Evolutionary conservation across 208 protist genomes (phyloP), one percentile per base, ranked within the genome.

Genomic region (Strigomonas galati): DNA sequence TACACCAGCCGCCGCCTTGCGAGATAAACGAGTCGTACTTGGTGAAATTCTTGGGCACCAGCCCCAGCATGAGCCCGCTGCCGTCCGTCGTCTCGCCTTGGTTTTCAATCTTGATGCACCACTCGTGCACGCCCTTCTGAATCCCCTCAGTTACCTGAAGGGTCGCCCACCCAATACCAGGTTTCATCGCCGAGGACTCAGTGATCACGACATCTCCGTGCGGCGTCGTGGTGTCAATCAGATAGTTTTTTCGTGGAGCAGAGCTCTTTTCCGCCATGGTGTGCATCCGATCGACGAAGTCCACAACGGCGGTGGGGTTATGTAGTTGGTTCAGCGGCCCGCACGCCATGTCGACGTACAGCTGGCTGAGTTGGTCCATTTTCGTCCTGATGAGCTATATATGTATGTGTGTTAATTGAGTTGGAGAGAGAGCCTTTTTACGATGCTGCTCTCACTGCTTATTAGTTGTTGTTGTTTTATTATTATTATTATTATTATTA

Each of bases 1-100:
- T 62, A 59, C 93, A 97, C 93, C 93, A 97, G 19, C 93, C 93
- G 21, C 89, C 88, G 2, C 93, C 90, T 55, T 97, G 93, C 0
- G 90, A 96, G 30, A 97, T 96, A 66, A 97, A 97, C 46, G 90
- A 95, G 72, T 97, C 93, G 69, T 92, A 96, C 69, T 95, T 94
- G 62, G 66, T 71, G 67, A 95, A 97, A 52, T 40, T 87, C 63
- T 94, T 93, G 2, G 93, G 93, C 19, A 95, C 83, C 54, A 97
- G 82, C 48, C 93, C 93, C n/a, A 97, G 72, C 93, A 97, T 97
- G 37, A 97, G 74, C 37, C 93, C 93, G 59, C 90, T 96, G 28
- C 89, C 93, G 53, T 97, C 93, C 40, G 82, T 89, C 46, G 88
- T 97, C 63, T 96, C 88, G 40, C 93, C 93, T 46, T 97, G 93